These are phyloP conservation scores for Parietaria judaica DNA, from an alignment of 306 rosid genomes.

Conservation along the genomic window DNA sequence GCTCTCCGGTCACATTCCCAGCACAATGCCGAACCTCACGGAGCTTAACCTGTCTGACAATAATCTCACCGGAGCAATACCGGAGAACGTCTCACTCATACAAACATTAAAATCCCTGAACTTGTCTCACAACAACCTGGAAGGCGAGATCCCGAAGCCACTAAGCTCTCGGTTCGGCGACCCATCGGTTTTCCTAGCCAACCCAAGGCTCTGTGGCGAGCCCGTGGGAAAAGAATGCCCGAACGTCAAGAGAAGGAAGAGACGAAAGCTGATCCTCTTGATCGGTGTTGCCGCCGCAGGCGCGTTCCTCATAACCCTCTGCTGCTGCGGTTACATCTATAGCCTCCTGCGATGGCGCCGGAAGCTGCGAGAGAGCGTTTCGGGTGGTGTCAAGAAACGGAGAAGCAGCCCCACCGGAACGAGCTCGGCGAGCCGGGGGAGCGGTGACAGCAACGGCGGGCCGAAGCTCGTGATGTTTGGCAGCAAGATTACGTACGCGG, in stretches of 20 bases:
- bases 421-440: conserved; percentile 53
- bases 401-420: conserved; percentile 39
- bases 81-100: conserved; percentile 27
- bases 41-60: conserved; percentile 56
- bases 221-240: conserved; percentile 57
- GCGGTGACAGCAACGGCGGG: conserved; percentile 70
- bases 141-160: conserved; percentile 54
- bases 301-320: conserved; percentile 41
- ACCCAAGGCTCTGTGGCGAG: conserved; percentile 51
- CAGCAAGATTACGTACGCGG: conserved; percentile 59
- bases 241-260: conserved; percentile 37
- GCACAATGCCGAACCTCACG: conserved; percentile 44
- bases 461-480: conserved; percentile 74
- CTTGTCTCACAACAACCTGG: conserved; percentile 51
- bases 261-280: conserved; percentile 45
- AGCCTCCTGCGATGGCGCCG: conserved; percentile 72
- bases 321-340: conserved; percentile 61
- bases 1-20: conserved; percentile 54
- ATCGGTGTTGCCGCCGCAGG: conserved; percentile 50
- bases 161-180: conserved; percentile 42
- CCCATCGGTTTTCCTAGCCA: conserved; percentile 40
- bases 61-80: conserved; percentile 49
- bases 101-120: conserved; percentile 43
- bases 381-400: conserved; percentile 53
- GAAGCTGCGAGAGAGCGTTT: conserved; percentile 54